These are phyloP conservation scores for Sporothrix curviconia DNA, from an alignment of 2,329 filamentous ascomycete species.

Conservation along the genomic window DNA sequence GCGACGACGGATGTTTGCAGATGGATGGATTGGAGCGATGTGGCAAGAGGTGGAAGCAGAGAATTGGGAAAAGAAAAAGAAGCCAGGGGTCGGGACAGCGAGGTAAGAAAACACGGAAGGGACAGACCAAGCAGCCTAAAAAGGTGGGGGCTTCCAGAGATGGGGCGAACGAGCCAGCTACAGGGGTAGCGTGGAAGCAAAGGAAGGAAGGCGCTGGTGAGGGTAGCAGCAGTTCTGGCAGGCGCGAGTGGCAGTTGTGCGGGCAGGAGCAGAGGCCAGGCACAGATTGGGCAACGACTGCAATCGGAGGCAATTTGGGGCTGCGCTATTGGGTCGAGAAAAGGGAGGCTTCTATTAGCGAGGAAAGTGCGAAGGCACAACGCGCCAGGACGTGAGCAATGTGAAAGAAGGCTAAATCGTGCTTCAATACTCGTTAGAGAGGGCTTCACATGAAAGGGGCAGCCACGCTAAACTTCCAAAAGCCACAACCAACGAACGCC, in stretches of 20 bases:
- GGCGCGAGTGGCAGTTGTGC: not conserved
- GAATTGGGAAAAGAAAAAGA: not conserved
- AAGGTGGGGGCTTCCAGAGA: slow-evolving; percentile 4
- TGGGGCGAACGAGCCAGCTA: slow-evolving; percentile 5
- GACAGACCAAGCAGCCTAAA: not conserved
- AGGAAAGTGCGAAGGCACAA: not conserved
- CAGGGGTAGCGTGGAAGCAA: not conserved
- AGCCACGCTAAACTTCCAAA: not conserved
- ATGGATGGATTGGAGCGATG: not conserved
- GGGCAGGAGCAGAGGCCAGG: not conserved
- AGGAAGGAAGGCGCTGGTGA: slow-evolving; percentile 4
- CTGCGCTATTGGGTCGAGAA: no score
- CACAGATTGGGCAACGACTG: slow-evolving; percentile 1
- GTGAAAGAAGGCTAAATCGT: no score
- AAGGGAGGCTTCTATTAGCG: no score
- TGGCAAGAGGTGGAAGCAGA: not conserved
- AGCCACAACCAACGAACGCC: not conserved
- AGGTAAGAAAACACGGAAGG: slow-evolving; percentile 6
- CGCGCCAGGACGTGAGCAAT: not conserved
- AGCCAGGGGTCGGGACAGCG: slow-evolving; percentile 1
- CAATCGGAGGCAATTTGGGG: not conserved
- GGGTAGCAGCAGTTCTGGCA: no score
- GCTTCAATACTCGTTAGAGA: no score
- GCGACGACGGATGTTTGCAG: not conserved
- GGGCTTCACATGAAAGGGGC: not conserved